Base-by-base conservation (phyloP, 2,329 filamentous ascomycete genomes). In the Verticillium isaacii region DNA sequence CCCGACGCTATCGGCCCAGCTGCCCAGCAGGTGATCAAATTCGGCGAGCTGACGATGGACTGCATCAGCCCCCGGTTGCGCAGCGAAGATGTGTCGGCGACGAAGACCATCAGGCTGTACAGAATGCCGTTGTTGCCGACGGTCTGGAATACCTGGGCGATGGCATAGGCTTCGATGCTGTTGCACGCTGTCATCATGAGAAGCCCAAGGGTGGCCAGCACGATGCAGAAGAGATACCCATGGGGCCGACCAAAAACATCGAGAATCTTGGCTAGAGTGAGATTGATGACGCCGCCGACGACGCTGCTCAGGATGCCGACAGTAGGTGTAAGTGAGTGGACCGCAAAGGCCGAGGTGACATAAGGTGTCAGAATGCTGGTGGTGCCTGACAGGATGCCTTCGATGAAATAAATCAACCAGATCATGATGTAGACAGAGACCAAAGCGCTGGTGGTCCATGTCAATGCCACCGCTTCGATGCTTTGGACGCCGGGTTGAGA, bases 161-260 rank as follows among this genome's bases (percentile, higher is more conserved):
- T 14, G 17, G 54, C 54, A 23, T 56, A 56, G 8, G 19, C 25
- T 15, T 56, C 54, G 12, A 56, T 36, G 17, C 17, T 19, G 54
- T 80, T 76, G 70, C 82, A 89, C 0, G 79, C 78, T 2, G 88
- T 87, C 77, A 89, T 89, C 73, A 90, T 81, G 60, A 87, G 76
- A 36, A 89, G 78, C 7, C 77, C 79, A 58, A 77, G 7, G 1
- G 82, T 78, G 37, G 80, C 80, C 25, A 86, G 73, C 1, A 77
- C 57, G 6, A 84, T 75, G 67, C 81, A 82, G 32, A 87, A 66
- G 14, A 81, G 72, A 66, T 85, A 87, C 3, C 85, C 87, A 67
- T 87, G 80, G 8, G 85, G 82, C 23, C 87, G 84, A 58, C 86
- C 87, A 71, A 85, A 88, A 36, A 89, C 76, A 71, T 89, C 85